Percentiles rank a stretch among this genome's conserved stretches.
These are phyloP conservation scores for Microbotryomycetes sp. DNA, from an alignment of 1,284 basidiomycete genomes.

Conservation along the genomic window DNA sequence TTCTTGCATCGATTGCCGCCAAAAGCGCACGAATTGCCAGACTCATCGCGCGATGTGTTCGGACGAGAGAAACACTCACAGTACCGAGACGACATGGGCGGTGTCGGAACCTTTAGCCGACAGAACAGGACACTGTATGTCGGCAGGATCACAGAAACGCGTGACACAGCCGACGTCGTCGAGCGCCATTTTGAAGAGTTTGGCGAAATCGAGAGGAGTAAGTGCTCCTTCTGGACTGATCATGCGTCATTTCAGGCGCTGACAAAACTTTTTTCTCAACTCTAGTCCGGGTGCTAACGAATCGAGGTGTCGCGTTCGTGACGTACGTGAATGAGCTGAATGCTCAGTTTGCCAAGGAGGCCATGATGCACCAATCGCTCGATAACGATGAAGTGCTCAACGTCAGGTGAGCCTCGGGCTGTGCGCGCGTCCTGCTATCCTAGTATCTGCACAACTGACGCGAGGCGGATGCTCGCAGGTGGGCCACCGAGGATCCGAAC, in stretches of 20 bases:
- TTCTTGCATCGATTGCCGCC: conserved; percentile 84
- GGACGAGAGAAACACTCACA: conserved; percentile 94
- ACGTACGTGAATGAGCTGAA: conserved; percentile 80
- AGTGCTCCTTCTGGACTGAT: conserved; percentile 40
- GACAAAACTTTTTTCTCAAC: not conserved
- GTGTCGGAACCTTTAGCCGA: conserved; percentile 89
- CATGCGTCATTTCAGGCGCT: not conserved
- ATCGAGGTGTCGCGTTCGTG: conserved; percentile 93
- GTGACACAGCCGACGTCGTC: conserved; percentile 77
- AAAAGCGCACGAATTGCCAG: conserved; percentile 61
- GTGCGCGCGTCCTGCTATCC: not conserved
- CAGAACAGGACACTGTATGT: conserved; percentile 94
- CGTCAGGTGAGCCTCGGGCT: conserved; percentile 53
- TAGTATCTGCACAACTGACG: not conserved
- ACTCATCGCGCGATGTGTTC: conserved; percentile 93
- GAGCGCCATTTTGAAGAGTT: conserved; percentile 90
- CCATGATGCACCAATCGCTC: conserved; percentile 97
- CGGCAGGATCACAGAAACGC: conserved; percentile 81
- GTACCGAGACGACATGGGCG: conserved; percentile 99
- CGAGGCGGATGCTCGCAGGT: conserved; percentile 39
- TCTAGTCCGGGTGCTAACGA: conserved; percentile 79
- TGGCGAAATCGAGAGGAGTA: conserved; percentile 90
- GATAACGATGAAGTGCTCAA: conserved; percentile 98
- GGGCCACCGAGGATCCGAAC: conserved; percentile 96
- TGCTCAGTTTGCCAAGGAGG: conserved; percentile 96